Base-by-base conservation (phyloP, 257 asterid species). In the Fraxinus quadrangulata region DNA sequence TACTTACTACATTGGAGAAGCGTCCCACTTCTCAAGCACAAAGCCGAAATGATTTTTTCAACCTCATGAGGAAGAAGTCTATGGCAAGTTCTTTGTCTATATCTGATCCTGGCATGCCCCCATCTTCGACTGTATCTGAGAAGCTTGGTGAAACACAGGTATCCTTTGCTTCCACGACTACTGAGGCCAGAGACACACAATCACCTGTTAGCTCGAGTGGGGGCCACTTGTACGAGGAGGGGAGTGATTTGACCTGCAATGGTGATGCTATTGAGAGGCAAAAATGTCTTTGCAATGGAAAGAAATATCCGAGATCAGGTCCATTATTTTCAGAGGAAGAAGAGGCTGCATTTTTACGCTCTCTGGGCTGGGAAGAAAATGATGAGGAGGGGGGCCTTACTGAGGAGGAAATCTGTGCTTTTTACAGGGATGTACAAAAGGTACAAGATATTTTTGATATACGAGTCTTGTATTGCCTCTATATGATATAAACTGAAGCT, bases 351-450 rank as follows among this genome's bases (percentile, higher is more conserved):
- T 89, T 96, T 76, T 81, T 96, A 47, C 97, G 92, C 67, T 89
- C 97, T 49, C 61, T 96, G 85, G 99, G 99, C 39, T 96, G 99
- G 99, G 96, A 93, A 84, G 99, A 95, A 85, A 88, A 93, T 78
- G 80, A 82, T 71, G 97, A 92, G 0, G 97, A 95, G 87, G 97
- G 83, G 42, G 97, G 91, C 71, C 96, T 96, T 31, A 93, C 98
- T 1, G 95, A 93, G 73, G 99, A 96, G 91, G 99, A 96, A 88
- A 93, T 96, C 78, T 85, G 70, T 82, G 85, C 92, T 80, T 96
- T 90, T 86, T 84, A 82, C 83, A 84, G 66, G 81, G 90, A 88
- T 78, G 70, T 81, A 61, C 80, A 83, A 28, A 89, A 92, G 97
- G 97, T 91, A 82, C 26, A 23, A 63, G 31, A 63, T 26, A 63